Percentiles rank a stretch among this genome's conserved stretches.
Conservation (phyloP, 805 yeast genomes). For the Ogataea populi-albae region DNA sequence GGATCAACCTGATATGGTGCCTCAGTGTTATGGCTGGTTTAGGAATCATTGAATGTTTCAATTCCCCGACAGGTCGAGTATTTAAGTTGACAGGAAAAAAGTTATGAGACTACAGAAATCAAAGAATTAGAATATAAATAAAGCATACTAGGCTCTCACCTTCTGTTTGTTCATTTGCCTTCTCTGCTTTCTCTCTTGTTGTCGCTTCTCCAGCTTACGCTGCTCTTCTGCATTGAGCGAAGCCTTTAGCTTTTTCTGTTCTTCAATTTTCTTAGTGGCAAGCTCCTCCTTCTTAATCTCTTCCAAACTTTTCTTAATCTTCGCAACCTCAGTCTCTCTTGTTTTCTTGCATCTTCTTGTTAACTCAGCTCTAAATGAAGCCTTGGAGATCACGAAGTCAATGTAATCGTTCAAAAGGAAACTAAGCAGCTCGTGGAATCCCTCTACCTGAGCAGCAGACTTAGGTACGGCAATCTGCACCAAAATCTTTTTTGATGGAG, state of each 20-base stretch:
- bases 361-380: conserved; percentile 69
- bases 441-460: conserved; percentile 46
- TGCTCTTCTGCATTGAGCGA: conserved; percentile 73
- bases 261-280: conserved; percentile 68
- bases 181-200: conserved; percentile 76
- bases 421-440: conserved; percentile 59
- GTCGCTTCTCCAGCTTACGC: conserved; percentile 73
- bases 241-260: conserved; percentile 62
- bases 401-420: conserved; percentile 43
- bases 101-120: conserved; percentile 4
- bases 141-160: conserved; percentile 27
- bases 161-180: conserved; percentile 65
- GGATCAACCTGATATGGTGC: conserved; percentile 48
- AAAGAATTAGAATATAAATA: conserved; percentile 1
- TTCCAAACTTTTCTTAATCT: conserved; percentile 68
- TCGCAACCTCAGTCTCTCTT: conserved; percentile 70
- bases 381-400: conserved; percentile 34
- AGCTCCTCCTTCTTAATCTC: conserved; percentile 63
- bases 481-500: conserved; percentile 50
- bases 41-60: conserved; percentile 51
- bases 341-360: conserved; percentile 71
- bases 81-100: conserved; percentile 46
- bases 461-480: conserved; percentile 54
- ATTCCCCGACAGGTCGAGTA: conserved; percentile 52
- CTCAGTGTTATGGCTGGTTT: conserved; percentile 50